Conservation (phyloP, 208 protist species). For the Tritrichomonas foetus region DNA sequence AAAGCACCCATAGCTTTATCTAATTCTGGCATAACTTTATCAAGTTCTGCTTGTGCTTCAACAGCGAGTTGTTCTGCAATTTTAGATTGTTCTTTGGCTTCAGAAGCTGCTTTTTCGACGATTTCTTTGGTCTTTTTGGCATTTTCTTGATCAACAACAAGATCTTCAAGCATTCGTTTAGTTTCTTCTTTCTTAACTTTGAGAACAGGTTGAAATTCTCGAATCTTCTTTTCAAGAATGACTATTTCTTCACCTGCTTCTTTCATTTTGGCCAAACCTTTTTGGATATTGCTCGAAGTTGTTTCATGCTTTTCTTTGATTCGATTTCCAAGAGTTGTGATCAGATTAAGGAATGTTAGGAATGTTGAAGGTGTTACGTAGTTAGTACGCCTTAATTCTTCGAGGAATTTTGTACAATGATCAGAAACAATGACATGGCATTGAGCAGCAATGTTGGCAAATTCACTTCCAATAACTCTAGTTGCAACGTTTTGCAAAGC, state of each 20-base stretch:
- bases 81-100: constrained; percentile 57
- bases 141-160: constrained; percentile 73
- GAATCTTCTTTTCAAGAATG: constrained; percentile 83
- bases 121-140: constrained; percentile 66
- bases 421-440: constrained; percentile 66
- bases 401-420: constrained; percentile 71
- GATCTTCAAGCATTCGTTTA: constrained; percentile 76
- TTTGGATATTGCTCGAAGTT: constrained; percentile 58
- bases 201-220: constrained; percentile 81
- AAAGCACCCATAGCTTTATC: constrained; percentile 78
- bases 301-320: background rate
- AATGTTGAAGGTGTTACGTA: constrained; percentile 92
- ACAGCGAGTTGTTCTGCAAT: constrained; percentile 74
- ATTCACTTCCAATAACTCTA: constrained; percentile 36
- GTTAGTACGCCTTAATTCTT: constrained; percentile 77
- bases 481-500: constrained; percentile 78
- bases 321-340: background rate
- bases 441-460: constrained; percentile 75
- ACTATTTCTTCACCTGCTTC: constrained; percentile 81
- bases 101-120: constrained; percentile 70
- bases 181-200: constrained; percentile 78
- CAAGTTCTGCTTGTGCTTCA: constrained; percentile 80
- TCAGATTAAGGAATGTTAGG: constrained; percentile 79
- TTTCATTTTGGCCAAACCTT: constrained; percentile 76
- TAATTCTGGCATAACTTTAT: constrained; percentile 81